These are phyloP conservation scores for Paspalum vaginatum DNA, from an alignment of 176 grass and related monocot genomes.

Conservation along the genomic window DNA sequence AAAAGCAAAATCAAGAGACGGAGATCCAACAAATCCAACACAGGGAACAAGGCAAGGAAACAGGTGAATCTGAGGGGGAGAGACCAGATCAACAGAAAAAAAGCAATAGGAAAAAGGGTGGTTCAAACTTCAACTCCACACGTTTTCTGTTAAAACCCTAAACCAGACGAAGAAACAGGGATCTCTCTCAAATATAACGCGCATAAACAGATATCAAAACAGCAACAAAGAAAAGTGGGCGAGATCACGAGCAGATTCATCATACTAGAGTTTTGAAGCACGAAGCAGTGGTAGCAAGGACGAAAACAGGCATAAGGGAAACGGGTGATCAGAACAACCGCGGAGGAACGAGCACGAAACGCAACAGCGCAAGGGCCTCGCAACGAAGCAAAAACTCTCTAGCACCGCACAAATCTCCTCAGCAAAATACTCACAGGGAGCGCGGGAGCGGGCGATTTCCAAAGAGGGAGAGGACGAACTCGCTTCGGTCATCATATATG, in stretches of 20 bases:
- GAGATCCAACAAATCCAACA: neutral
- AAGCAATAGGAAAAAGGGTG: neutral
- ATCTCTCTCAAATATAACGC: slow-evolving; percentile 5
- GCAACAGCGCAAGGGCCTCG: too few relatives aligned
- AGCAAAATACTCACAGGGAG: too few relatives aligned
- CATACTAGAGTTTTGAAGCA: neutral
- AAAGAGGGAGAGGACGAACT: too few relatives aligned
- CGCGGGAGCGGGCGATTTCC: too few relatives aligned
- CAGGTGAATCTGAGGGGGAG: neutral
- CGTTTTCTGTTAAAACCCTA: slow-evolving; percentile 34
- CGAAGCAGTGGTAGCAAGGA: neutral
- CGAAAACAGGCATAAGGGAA: slow-evolving; percentile 4
- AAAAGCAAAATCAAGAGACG: neutral
- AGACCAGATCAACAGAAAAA: neutral
- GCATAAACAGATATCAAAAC: neutral
- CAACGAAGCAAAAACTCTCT: too few relatives aligned
- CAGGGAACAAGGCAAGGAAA: slow-evolving; percentile 12
- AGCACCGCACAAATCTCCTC: too few relatives aligned
- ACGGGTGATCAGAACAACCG: slow-evolving; percentile 15
- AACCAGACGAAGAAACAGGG: neutral
- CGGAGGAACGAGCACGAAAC: too few relatives aligned
- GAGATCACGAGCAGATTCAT: neutral
- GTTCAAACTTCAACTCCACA: neutral
- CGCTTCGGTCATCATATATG: too few relatives aligned
- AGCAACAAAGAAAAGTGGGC: neutral